Evolutionary conservation across 2,329 filamentous ascomycete genomes (phyloP).

Genomic region (Neonectria ditissima): DNA sequence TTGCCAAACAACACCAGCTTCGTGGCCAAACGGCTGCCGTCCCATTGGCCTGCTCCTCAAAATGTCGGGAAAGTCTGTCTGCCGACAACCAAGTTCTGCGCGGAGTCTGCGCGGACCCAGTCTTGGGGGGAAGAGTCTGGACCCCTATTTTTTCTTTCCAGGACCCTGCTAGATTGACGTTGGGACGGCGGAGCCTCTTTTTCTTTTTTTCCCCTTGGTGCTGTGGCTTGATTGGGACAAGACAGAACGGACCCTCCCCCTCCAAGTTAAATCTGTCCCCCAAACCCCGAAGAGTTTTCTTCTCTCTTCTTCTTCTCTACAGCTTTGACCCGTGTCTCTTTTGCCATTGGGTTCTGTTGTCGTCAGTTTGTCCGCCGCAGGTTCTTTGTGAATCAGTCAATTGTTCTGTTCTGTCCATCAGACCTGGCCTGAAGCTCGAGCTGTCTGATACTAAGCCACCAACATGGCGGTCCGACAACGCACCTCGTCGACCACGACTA

Average conservation of each 20-base stretch:
- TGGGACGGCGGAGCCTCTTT: slow-evolving; percentile 23
- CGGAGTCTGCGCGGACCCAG: background rate
- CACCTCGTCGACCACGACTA: slow-evolving; percentile 38
- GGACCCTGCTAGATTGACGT: slow-evolving; percentile 7
- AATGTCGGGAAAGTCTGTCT: background rate
- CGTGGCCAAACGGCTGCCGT: slow-evolving; percentile 26
- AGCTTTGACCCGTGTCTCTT: slow-evolving; percentile 9
- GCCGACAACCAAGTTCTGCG: background rate
- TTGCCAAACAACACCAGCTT: slow-evolving; percentile 8
- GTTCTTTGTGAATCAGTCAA: background rate
- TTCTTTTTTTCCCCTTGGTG: slow-evolving; percentile 15
- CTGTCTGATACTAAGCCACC: background rate
- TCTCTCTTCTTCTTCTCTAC: slow-evolving; percentile 7
- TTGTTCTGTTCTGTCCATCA: background rate
- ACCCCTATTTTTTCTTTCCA: slow-evolving; percentile 38
- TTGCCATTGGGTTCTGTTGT: background rate
- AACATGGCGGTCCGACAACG: slow-evolving; percentile 45
- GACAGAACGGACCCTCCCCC: slow-evolving; percentile 20
- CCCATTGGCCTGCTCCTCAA: slow-evolving; percentile 31
- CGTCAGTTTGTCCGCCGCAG: background rate
- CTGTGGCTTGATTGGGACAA: slow-evolving; percentile 42
- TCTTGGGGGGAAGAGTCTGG: slow-evolving; percentile 30
- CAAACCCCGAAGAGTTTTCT: slow-evolving; percentile 9
- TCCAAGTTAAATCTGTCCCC: slow-evolving; percentile 24
- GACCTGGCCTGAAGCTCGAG: background rate